Evolutionary conservation across 108 stramenopile genomes (phyloP).

Genomic region (Cylindrotheca closterium): DNA sequence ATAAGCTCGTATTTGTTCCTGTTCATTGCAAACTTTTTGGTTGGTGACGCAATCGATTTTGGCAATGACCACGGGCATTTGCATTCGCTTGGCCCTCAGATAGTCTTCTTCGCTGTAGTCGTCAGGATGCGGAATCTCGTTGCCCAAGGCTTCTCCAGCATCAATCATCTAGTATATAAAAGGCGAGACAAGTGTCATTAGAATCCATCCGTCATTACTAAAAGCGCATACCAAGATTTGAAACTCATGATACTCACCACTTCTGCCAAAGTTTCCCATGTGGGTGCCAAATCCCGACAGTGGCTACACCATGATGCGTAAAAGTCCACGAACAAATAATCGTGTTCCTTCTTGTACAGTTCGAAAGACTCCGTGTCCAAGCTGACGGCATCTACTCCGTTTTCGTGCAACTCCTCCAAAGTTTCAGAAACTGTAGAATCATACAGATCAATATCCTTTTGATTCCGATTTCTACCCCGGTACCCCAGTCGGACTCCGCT

Average conservation of each 20-base stretch:
- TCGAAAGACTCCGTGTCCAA: constrained; percentile 54
- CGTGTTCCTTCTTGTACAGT: constrained; percentile 27
- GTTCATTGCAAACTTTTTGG: constrained; percentile 65
- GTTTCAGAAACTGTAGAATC: constrained; percentile 73
- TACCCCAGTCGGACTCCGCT: constrained; percentile 70
- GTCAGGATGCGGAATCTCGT: constrained; percentile 19
- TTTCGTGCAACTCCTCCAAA: constrained; percentile 80
- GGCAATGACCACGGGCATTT: constrained; percentile 73
- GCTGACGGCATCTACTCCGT: constrained; percentile 79
- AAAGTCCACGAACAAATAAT: constrained; percentile 64
- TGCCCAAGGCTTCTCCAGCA: constrained; percentile 49
- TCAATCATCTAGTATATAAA: constrained; percentile 41
- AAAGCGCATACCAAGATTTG: no score
- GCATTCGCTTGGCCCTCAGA: constrained; percentile 49
- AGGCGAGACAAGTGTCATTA: no score
- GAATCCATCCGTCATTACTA: no score
- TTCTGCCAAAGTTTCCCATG: constrained; percentile 85
- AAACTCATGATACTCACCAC: constrained; percentile 24
- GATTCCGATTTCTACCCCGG: constrained; percentile 76
- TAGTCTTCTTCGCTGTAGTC: constrained; percentile 59
- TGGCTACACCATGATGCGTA: constrained; percentile 84
- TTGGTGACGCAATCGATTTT: constrained; percentile 90
- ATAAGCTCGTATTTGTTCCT: constrained; percentile 76
- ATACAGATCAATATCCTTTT: constrained; percentile 60
- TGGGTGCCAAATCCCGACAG: constrained; percentile 79